phyloP scores from a whole-genome alignment of 2,329 filamentous ascomycete species.

The Gaeumannomyces tritici region DNA sequence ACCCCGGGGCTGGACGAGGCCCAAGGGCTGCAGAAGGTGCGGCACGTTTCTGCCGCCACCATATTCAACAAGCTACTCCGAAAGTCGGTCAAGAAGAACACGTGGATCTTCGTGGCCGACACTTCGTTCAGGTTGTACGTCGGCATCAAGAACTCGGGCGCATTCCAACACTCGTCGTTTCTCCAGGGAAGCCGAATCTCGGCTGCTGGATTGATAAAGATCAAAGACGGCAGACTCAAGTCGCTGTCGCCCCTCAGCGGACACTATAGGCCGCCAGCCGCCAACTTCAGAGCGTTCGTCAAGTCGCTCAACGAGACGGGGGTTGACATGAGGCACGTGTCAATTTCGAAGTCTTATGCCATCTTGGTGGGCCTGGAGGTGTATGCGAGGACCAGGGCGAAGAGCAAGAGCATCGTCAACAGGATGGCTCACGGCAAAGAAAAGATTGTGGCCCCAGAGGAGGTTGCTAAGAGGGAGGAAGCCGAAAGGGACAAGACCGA shows the following conservation, averaged over 20 bases:
- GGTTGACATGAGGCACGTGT: constrained; percentile 70
- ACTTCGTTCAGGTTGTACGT: constrained; percentile 79
- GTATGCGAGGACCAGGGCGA: constrained; percentile 60
- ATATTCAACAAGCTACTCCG: constrained; percentile 72
- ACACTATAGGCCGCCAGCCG: constrained; percentile 76
- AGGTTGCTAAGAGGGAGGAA: constrained; percentile 45
- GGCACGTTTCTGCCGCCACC: constrained; percentile 56
- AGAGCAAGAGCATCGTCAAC: constrained; percentile 46
- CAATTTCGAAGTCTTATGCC: constrained; percentile 72
- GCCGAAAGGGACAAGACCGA: constrained; percentile 51
- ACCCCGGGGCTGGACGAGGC: constrained; percentile 52
- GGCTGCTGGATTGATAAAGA: constrained; percentile 75
- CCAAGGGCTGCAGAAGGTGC: constrained; percentile 50
- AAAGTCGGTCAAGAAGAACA: constrained; percentile 74
- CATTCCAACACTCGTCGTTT: constrained; percentile 88
- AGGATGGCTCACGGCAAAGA: constrained; percentile 44
- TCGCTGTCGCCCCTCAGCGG: constrained; percentile 64
- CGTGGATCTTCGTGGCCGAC: constrained; percentile 90
- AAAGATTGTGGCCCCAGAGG: constrained; percentile 52
- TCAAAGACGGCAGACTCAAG: constrained; percentile 70
- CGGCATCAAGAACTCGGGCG: constrained; percentile 79
- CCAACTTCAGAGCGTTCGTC: constrained; percentile 77
- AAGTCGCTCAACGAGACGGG: constrained; percentile 60
- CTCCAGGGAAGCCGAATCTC: constrained; percentile 73
- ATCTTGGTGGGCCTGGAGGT: constrained; percentile 75